These are phyloP conservation scores for Suhomyces guaymorum DNA, from an alignment of 1,139 yeast genomes.

Conservation along the genomic window DNA sequence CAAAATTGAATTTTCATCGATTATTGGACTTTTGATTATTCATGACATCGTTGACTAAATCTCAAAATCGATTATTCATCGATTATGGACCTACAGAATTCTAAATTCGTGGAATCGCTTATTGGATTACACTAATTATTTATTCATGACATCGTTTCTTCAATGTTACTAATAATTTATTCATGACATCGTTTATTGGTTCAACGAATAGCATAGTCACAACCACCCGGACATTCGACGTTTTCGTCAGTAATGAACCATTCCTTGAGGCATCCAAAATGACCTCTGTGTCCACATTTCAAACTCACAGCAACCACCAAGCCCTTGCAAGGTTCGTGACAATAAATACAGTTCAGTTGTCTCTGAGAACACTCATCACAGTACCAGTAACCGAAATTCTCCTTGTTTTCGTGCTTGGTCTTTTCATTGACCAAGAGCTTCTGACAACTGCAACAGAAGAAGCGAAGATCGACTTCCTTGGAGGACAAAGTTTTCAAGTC, in stretches of 20 bases:
- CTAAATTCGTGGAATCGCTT: too few species aligned
- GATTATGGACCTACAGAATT: too few species aligned
- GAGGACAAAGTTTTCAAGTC: constrained; percentile 48
- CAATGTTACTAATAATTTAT: too few species aligned
- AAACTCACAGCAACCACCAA: constrained; percentile 62
- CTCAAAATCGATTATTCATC: too few species aligned
- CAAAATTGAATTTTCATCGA: too few species aligned
- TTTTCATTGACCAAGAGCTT: constrained; percentile 64
- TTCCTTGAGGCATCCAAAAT: constrained; percentile 70
- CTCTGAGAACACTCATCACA: constrained; percentile 68
- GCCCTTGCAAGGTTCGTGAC: constrained; percentile 78
- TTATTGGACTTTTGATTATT: too few species aligned
- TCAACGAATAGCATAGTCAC: constrained; percentile 30
- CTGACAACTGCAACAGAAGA: constrained; percentile 70
- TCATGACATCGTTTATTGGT: too few species aligned
- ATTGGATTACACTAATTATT: too few species aligned
- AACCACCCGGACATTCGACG: constrained; percentile 81
- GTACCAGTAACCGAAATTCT: constrained; percentile 72
- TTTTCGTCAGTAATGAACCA: constrained; percentile 75
- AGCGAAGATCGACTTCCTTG: constrained; percentile 58
- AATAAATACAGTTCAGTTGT: constrained; percentile 74
- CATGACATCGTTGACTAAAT: too few species aligned
- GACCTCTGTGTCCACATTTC: constrained; percentile 88
- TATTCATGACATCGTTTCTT: too few species aligned
- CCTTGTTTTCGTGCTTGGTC: constrained; percentile 35